Conservation (phyloP, 2,329 filamentous ascomycete genomes). For the Cordyceps tenuipes region DNA sequence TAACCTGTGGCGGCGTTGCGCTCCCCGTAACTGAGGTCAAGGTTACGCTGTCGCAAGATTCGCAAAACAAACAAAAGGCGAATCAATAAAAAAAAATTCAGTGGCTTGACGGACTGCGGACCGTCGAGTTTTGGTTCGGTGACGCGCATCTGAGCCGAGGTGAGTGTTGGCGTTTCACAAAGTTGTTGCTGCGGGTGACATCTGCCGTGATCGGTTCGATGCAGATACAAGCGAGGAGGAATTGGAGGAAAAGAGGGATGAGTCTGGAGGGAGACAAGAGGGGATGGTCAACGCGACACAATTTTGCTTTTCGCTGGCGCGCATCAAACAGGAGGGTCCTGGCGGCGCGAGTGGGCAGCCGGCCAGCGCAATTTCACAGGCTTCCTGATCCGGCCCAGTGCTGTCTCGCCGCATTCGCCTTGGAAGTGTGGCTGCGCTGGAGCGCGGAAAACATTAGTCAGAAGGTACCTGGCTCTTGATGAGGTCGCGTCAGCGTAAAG, state of each 20-base stretch:
- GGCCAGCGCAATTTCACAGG: conserved; percentile 3
- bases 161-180: background rate
- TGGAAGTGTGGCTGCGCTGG: background rate
- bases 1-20: background rate
- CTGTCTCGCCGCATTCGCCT: conserved; percentile 7
- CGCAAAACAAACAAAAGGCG: conserved; percentile 1
- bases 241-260: background rate
- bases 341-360: background rate
- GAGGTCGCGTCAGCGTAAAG: background rate
- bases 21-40: background rate
- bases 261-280: background rate
- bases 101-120: background rate
- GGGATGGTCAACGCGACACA: background rate
- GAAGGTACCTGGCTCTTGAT: background rate
- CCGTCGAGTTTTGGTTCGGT: background rate
- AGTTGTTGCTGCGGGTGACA: background rate
- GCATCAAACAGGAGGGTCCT: conserved; percentile 1
- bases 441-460: background rate
- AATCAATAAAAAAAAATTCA: background rate
- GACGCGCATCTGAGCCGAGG: background rate
- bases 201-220: background rate
- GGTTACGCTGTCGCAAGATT: background rate
- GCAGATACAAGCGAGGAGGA: background rate
- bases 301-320: conserved; percentile 4
- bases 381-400: conserved; percentile 8